Evolutionary conservation across 2,329 filamentous ascomycete genomes (phyloP).

Genomic region (Cercospora zeae-maydis): DNA sequence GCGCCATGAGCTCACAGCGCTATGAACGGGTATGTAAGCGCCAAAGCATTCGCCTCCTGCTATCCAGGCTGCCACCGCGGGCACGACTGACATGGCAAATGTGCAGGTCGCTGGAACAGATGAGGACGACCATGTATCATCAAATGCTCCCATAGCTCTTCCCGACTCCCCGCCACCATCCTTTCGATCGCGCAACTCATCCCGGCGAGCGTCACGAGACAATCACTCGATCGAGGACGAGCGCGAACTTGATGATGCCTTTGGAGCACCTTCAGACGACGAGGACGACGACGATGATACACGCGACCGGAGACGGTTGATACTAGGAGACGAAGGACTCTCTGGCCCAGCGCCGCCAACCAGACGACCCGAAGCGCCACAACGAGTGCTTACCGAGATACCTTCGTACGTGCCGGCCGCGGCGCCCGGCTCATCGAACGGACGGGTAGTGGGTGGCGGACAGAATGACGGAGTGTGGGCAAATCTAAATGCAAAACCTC

Average conservation of each 20-base stretch:
- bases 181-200: constrained; percentile 80
- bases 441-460: constrained; percentile 62
- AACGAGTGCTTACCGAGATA: constrained; percentile 52
- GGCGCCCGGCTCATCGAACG: constrained; percentile 38
- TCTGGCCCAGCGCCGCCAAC: constrained; percentile 13
- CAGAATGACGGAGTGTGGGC: constrained; percentile 91
- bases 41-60: constrained; percentile 16
- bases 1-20: constrained; percentile 46
- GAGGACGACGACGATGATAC: constrained; percentile 67
- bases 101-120: constrained; percentile 41
- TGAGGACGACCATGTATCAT: constrained; percentile 40
- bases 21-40: constrained; percentile 47
- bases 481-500: constrained; percentile 87
- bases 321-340: constrained; percentile 38
- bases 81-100: constrained; percentile 16
- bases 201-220: constrained; percentile 54
- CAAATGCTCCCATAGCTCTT: constrained; percentile 37
- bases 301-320: constrained; percentile 81
- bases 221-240: constrained; percentile 61
- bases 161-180: constrained; percentile 63
- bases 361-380: constrained; percentile 38
- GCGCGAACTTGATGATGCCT: constrained; percentile 84
- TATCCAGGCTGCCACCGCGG: constrained; percentile 7
- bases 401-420: constrained; percentile 46
- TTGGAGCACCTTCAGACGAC: constrained; percentile 64